phyloP scores from a whole-genome alignment of 2,329 filamentous ascomycete genomes.

The Penicillium sp. region DNA sequence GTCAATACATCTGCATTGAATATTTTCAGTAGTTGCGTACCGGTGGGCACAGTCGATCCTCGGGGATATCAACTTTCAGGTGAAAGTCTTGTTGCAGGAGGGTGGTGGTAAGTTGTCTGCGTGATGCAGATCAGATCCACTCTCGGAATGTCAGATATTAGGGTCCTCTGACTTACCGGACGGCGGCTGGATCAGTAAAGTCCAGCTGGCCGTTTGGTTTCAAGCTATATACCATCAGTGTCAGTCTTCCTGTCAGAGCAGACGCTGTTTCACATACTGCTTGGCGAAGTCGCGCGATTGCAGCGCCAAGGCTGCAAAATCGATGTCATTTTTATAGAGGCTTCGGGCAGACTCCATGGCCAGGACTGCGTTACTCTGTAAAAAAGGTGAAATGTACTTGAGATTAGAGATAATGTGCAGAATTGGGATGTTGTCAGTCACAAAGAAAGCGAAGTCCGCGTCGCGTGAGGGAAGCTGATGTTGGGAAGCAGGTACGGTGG shows the following conservation, averaged over 20 bases:
- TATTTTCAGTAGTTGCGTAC: constrained; percentile 39
- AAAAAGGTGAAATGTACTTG: background rate
- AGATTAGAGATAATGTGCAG: background rate
- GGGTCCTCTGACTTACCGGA: constrained; percentile 49
- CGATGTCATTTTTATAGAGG: constrained; percentile 50
- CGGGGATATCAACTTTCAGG: constrained; percentile 60
- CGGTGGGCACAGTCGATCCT: constrained; percentile 75
- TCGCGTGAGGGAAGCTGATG: background rate
- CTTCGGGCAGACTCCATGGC: constrained; percentile 33
- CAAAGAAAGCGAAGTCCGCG: background rate
- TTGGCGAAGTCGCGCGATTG: constrained; percentile 53
- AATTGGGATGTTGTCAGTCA: background rate
- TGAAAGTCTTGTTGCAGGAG: constrained; percentile 68
- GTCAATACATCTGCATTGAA: background rate
- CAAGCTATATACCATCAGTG: constrained; percentile 33
- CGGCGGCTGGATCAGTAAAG: constrained; percentile 67
- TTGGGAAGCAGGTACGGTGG: background rate
- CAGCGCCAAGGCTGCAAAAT: constrained; percentile 55
- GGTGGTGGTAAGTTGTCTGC: constrained; percentile 62
- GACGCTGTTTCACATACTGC: constrained; percentile 35
- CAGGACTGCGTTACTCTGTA: background rate
- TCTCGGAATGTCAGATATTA: background rate
- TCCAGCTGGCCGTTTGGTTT: constrained; percentile 57
- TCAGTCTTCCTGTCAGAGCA: background rate
- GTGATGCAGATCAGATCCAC: constrained; percentile 8